phyloP scores from a whole-genome alignment of 2,329 filamentous ascomycete species.

The Zymoseptoria ardabiliae region DNA sequence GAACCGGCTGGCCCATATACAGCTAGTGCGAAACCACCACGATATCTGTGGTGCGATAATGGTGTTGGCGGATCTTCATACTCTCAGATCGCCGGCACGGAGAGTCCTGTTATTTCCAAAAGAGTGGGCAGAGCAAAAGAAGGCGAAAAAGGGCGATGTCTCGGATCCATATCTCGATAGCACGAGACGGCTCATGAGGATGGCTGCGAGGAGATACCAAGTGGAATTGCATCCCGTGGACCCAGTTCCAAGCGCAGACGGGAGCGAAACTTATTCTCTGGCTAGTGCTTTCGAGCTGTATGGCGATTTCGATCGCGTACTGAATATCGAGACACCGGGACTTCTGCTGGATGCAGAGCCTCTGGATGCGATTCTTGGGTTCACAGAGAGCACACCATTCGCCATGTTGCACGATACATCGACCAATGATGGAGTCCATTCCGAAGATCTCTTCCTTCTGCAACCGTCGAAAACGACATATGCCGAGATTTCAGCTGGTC shows the following conservation, averaged over 20 bases:
- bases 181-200: slow-evolving; percentile 37
- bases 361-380: slow-evolving; percentile 34
- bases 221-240: slow-evolving; percentile 40
- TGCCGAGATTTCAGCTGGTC: slow-evolving; percentile 10
- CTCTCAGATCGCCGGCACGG: slow-evolving; percentile 39
- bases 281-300: slow-evolving; percentile 39
- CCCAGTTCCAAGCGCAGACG: slow-evolving; percentile 20
- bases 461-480: slow-evolving; percentile 18
- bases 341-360: slow-evolving; percentile 40
- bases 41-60: slow-evolving; percentile 45
- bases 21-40: slow-evolving; percentile 38
- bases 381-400: slow-evolving; percentile 24
- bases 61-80: slow-evolving; percentile 41
- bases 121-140: slow-evolving; percentile 29
- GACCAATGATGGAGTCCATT: slow-evolving; percentile 23
- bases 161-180: slow-evolving; percentile 38
- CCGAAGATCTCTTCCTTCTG: slow-evolving; percentile 29
- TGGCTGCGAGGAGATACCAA: slow-evolving; percentile 40
- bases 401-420: slow-evolving; percentile 25
- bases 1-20: slow-evolving; percentile 41
- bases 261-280: slow-evolving; percentile 34
- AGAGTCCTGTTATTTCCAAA: slow-evolving; percentile 41
- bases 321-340: slow-evolving; percentile 40
- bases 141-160: slow-evolving; percentile 29
- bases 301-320: slow-evolving; percentile 37